A percentile compares a stretch with the other conserved stretches of the same genome.
Evolutionary conservation across 768 basidiomycete genomes (phyloP).

Genomic region (Hygrocybe coccinea): DNA sequence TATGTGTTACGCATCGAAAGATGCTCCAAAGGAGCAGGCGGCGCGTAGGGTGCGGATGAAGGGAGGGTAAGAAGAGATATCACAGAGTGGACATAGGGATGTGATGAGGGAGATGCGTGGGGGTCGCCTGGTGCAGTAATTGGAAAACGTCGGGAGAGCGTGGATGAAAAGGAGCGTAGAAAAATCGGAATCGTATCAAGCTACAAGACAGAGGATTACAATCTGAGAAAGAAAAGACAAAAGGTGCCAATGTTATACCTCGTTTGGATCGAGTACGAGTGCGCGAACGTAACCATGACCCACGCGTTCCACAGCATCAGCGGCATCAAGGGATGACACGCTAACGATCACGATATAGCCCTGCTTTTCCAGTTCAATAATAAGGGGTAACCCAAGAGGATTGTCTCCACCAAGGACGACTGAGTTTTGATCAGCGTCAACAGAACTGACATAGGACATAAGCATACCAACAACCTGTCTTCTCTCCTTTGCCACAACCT

Average conservation of each 20-base stretch:
- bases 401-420: slow-evolving; percentile 81
- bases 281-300: slow-evolving; percentile 76
- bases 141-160: slow-evolving; percentile 79
- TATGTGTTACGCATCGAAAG: slow-evolving; percentile 59
- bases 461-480: slow-evolving; percentile 67
- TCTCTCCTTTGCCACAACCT: slow-evolving; percentile 46
- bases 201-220: slow-evolving; percentile 33
- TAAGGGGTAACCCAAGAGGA: slow-evolving; percentile 64
- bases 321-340: slow-evolving; percentile 65
- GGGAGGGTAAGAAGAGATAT: slow-evolving; percentile 68
- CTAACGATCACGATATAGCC: slow-evolving; percentile 83
- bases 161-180: slow-evolving; percentile 74
- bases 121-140: slow-evolving; percentile 77
- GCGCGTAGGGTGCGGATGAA: slow-evolving; percentile 31
- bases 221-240: not conserved
- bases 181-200: slow-evolving; percentile 69
- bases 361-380: slow-evolving; percentile 66
- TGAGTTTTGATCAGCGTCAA: slow-evolving; percentile 23
- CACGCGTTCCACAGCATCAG: slow-evolving; percentile 55
- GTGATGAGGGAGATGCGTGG: slow-evolving; percentile 57
- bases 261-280: slow-evolving; percentile 72
- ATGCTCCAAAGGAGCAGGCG: slow-evolving; percentile 63
- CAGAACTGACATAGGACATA: not conserved
- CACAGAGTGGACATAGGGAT: slow-evolving; percentile 72
- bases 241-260: slow-evolving; percentile 40